Percentiles rank a stretch among this genome's conserved stretches.
These are phyloP conservation scores for Pachyrhizus erosus DNA, from an alignment of 306 rosid species.

Conservation along the genomic window DNA sequence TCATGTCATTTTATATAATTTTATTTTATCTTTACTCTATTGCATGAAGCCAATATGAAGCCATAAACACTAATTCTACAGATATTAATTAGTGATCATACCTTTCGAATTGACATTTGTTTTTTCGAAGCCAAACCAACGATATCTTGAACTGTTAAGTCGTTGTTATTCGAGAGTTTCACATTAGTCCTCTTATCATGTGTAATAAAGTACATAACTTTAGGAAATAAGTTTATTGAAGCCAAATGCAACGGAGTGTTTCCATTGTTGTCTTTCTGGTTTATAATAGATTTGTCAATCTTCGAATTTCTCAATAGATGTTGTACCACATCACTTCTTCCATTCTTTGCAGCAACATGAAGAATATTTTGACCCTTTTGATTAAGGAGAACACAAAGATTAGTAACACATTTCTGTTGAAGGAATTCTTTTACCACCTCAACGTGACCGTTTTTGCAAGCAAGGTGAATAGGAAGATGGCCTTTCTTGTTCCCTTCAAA, in stretches of 20 bases:
- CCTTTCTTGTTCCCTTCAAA: not conserved
- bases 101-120: not conserved
- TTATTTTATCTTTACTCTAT: not conserved
- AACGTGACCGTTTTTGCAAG: not conserved
- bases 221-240: not conserved
- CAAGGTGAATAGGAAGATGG: constrained; percentile 1
- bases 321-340: not conserved
- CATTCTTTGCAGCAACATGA: constrained; percentile 38
- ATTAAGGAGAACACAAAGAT: not conserved
- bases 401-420: not conserved
- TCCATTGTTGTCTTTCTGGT: constrained; percentile 36
- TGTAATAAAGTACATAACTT: not conserved
- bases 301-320: not conserved
- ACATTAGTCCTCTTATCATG: not conserved
- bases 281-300: not conserved
- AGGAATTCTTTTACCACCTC: not conserved
- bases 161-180: not conserved
- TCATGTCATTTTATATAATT: not conserved
- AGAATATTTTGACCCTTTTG: constrained; percentile 27
- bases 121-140: not conserved
- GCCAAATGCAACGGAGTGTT: constrained; percentile 45
- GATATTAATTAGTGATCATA: not conserved
- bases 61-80: not conserved
- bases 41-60: not conserved
- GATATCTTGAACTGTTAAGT: not conserved